These are phyloP conservation scores for Leccinum broughii DNA, from an alignment of 768 basidiomycete genomes.

Conservation along the genomic window DNA sequence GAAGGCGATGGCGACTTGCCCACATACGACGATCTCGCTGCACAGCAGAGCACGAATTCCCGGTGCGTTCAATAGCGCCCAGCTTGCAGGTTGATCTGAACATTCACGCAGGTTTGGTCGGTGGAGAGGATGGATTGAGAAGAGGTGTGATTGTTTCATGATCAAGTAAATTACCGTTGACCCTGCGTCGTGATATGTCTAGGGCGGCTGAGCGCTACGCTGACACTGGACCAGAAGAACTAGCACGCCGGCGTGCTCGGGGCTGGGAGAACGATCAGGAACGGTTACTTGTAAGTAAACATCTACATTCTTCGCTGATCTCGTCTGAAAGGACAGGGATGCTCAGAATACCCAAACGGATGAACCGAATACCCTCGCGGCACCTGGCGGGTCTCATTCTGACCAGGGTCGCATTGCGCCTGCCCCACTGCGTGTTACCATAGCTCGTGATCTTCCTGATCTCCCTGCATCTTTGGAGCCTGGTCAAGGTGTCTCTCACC, in stretches of 20 bases:
- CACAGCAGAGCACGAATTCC: conserved; percentile 78
- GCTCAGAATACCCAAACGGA: conserved; percentile 20
- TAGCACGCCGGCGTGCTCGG: conserved; percentile 53
- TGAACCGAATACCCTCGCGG: background rate
- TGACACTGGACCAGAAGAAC: conserved; percentile 61
- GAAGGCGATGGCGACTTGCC: conserved; percentile 60
- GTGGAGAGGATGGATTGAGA: conserved; percentile 89
- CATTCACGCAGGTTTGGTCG: conserved; percentile 66
- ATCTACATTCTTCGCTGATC: background rate
- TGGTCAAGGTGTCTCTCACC: conserved; percentile 3
- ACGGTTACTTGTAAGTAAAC: conserved; percentile 17
- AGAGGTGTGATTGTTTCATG: conserved; percentile 49
- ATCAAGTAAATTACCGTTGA: background rate
- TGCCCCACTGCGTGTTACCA: conserved; percentile 45
- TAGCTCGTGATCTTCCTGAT: conserved; percentile 36
- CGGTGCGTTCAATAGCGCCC: conserved; percentile 47
- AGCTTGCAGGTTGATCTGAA: conserved; percentile 2
- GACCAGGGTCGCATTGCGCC: conserved; percentile 16
- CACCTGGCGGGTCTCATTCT: conserved; percentile 7
- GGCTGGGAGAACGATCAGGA: conserved; percentile 65
- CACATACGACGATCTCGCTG: conserved; percentile 78
- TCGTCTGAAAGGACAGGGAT: conserved; percentile 6
- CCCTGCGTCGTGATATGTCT: conserved; percentile 5
- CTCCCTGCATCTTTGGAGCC: conserved; percentile 16
- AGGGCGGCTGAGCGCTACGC: conserved; percentile 85